Evolutionary conservation across 257 asterid species (phyloP).

Genomic region (Gardenia jasminoides): DNA sequence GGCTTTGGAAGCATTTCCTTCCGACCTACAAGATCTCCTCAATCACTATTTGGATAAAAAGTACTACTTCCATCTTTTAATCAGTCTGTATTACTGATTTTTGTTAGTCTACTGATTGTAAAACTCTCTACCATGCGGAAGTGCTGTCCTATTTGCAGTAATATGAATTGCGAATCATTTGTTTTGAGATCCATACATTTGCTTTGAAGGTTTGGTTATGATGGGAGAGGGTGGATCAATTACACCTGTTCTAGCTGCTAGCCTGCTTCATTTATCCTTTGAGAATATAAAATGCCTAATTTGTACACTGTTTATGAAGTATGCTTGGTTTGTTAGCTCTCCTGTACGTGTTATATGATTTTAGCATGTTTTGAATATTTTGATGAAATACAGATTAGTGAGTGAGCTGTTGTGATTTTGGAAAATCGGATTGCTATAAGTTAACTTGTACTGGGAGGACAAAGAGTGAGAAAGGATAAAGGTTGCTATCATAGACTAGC

Average conservation of each 20-base stretch:
- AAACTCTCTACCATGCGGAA: not conserved
- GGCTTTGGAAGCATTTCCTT: conserved; percentile 79
- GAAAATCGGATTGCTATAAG: not conserved
- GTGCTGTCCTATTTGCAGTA: too few species aligned
- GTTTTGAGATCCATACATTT: not conserved
- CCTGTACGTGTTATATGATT: not conserved
- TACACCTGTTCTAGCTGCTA: not conserved
- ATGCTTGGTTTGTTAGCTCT: not conserved
- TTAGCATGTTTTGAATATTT: not conserved
- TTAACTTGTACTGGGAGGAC: not conserved
- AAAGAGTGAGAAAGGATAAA: not conserved
- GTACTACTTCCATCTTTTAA: conserved; percentile 32
- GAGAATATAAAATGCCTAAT: not conserved
- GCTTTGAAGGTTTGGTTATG: not conserved
- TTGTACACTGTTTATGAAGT: not conserved
- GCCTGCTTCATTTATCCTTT: not conserved
- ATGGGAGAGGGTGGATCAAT: not conserved
- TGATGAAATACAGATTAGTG: too few species aligned
- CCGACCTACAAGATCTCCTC: conserved; percentile 62
- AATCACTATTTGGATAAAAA: conserved; percentile 50
- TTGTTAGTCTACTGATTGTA: not conserved
- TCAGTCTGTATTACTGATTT: not conserved
- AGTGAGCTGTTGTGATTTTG: not conserved
- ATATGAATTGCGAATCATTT: too few species aligned
- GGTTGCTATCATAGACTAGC: not conserved